Conservation (phyloP, 768 basidiomycete species). For the Rubroboletus pulcherrimus region DNA sequence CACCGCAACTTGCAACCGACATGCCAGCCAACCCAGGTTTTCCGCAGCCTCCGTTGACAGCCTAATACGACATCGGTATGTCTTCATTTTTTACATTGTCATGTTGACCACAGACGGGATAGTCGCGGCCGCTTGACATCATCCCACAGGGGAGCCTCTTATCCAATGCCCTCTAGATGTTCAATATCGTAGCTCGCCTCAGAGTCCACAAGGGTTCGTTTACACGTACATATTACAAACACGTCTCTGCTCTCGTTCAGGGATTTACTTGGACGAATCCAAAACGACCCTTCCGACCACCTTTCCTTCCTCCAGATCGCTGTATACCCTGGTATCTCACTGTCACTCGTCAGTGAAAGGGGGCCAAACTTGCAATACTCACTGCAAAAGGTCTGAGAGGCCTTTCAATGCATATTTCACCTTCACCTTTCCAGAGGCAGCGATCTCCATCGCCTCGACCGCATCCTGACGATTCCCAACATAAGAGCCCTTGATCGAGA, state of each 20-base stretch:
- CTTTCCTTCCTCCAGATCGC: conserved; percentile 37
- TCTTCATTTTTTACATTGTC: too few relatives aligned
- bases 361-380: conserved; percentile 21
- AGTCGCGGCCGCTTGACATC: too few relatives aligned
- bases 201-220: background rate
- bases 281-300: conserved; percentile 43
- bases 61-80: too few relatives aligned
- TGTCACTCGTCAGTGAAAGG: background rate
- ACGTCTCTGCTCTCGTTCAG: too few relatives aligned
- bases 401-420: conserved; percentile 47
- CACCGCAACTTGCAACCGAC: too few relatives aligned
- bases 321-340: conserved; percentile 30
- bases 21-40: too few relatives aligned
- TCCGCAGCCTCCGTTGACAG: too few relatives aligned
- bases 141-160: too few relatives aligned
- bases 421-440: conserved; percentile 65
- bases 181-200: too few relatives aligned
- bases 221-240: background rate
- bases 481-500: conserved; percentile 35
- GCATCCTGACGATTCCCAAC: conserved; percentile 81
- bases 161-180: too few relatives aligned
- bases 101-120: too few relatives aligned
- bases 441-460: conserved; percentile 74
- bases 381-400: conserved; percentile 51
- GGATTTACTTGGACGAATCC: conserved; percentile 31